Evolutionary conservation across 2,329 filamentous ascomycete species (phyloP).

Genomic region (Blastomyces parvus): DNA sequence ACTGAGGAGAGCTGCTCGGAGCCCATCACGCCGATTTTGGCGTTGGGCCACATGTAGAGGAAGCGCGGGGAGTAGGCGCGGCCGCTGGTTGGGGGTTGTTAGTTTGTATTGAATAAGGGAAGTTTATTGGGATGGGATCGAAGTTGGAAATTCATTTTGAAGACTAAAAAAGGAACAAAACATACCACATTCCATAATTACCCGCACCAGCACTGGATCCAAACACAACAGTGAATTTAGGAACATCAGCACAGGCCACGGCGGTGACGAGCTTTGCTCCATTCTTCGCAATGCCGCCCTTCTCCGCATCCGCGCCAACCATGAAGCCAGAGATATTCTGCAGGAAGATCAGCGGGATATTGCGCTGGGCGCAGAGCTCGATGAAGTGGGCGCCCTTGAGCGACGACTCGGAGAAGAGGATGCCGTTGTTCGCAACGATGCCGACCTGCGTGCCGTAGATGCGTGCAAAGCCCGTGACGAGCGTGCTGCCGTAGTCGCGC

Average conservation of each 20-base stretch:
- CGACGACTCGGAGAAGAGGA: slow-evolving; percentile 79
- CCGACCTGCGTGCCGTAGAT: slow-evolving; percentile 88
- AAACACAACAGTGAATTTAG: slow-evolving; percentile 95
- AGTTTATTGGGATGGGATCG: not conserved
- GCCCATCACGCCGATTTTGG: slow-evolving; percentile 94
- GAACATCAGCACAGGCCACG: slow-evolving; percentile 85
- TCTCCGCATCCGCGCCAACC: slow-evolving; percentile 87
- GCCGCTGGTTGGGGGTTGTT: slow-evolving; percentile 44
- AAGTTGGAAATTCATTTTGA: not conserved
- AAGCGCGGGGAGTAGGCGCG: slow-evolving; percentile 86
- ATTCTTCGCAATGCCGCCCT: slow-evolving; percentile 93
- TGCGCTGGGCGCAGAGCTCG: slow-evolving; percentile 81
- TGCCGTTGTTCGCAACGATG: slow-evolving; percentile 92
- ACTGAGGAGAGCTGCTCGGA: slow-evolving; percentile 82
- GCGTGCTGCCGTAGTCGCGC: slow-evolving; percentile 73
- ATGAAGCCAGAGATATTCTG: slow-evolving; percentile 99
- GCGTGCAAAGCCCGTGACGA: slow-evolving; percentile 82
- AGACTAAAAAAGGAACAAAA: slow-evolving; percentile 12
- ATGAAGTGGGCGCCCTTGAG: slow-evolving; percentile 96
- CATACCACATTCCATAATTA: slow-evolving; percentile 91
- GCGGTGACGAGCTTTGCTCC: slow-evolving; percentile 94
- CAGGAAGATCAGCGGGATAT: slow-evolving; percentile 82
- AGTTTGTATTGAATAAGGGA: not conserved
- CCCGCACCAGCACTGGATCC: slow-evolving; percentile 87
- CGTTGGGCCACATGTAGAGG: slow-evolving; percentile 95